Base-by-base conservation (phyloP, 177 flowering plant species). In the Telopea speciosissima region DNA sequence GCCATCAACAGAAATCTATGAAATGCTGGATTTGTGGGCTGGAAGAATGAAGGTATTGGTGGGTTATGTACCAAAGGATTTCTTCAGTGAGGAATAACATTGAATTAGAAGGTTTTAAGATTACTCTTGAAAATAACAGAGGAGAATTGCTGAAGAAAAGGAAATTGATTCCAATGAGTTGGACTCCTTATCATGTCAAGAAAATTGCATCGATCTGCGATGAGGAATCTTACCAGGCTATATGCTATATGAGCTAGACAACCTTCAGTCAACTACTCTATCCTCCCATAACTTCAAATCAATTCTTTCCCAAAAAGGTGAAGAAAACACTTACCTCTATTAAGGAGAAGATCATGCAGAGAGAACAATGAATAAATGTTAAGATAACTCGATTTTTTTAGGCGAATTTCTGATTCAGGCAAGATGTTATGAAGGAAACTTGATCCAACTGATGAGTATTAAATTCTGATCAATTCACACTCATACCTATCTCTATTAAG, bases 1-100 rank as follows among this genome's bases (percentile, higher is more conserved):
- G 16, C 31, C 65, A 52, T 68, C 68, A 58, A 40, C 17, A 40
- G 72, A 63, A 74, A n/a, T 59, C 65, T 66, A 65, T 72, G 69
- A 72, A 68, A 66, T 72, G 69, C 69, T 72, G 24, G 65, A 66
- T 59, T 31, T 72, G 56, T 72, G 65, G 59, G 65, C 59, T 40
- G 69, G 58, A 24, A 36, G 21, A 66, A 23, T 63, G 67, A 49
- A 63, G n/a, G 26, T 70, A 17, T 42, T 70, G 24, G 42, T 56
- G 11, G 31, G 40, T 13, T 61, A 62, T 24, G 19, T 21, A 10
- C 72, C 42, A 6, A 59, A 10, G 9, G 17, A 40, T 19, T 63
- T 1, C 42, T 63, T 10, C 40, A 14, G 25, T n/a, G 12, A 40
- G 65, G 72, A 62, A 40, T 44, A 61, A 42, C 19, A 12, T 12